Conservation (phyloP, 2,329 filamentous ascomycete species). For the Alternaria incomplexa region DNA sequence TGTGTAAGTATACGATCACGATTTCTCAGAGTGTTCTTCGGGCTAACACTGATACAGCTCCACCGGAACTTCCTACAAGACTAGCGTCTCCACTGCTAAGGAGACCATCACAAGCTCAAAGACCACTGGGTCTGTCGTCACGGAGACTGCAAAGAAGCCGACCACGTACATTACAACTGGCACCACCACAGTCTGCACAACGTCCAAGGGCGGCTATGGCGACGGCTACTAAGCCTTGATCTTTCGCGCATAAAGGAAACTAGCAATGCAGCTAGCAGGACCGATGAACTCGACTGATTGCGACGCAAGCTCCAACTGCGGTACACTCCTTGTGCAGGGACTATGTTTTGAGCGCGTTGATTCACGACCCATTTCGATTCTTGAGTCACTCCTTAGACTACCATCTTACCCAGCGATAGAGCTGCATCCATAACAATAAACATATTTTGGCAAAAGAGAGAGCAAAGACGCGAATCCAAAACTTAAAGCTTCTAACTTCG, state of each 20-base stretch:
- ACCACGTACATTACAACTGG: constrained; percentile 24
- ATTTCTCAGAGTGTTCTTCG: neutral
- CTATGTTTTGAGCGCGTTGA: neutral
- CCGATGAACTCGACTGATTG: neutral
- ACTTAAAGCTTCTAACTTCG: neutral
- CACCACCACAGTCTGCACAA: constrained; percentile 28
- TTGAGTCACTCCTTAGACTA: neutral
- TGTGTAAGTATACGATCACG: constrained; percentile 17
- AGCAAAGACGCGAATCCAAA: neutral
- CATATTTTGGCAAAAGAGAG: neutral
- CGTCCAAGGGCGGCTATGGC: constrained; percentile 14
- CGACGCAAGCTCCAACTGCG: neutral
- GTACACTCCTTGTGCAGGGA: neutral
- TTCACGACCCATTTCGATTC: neutral
- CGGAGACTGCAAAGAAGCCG: constrained; percentile 23
- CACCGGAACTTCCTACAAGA: constrained; percentile 23
- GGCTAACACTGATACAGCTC: constrained; percentile 13
- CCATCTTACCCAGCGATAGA: neutral
- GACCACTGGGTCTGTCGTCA: constrained; percentile 14
- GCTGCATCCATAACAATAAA: neutral
- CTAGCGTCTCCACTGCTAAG: constrained; percentile 17
- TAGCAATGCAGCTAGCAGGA: neutral
- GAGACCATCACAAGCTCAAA: constrained; percentile 17
- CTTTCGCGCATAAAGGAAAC: neutral
- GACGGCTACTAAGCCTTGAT: neutral